These are phyloP conservation scores for Chytriomyces hyalinus DNA, from an alignment of 192 early-diverging fungal species.

Conservation along the genomic window DNA sequence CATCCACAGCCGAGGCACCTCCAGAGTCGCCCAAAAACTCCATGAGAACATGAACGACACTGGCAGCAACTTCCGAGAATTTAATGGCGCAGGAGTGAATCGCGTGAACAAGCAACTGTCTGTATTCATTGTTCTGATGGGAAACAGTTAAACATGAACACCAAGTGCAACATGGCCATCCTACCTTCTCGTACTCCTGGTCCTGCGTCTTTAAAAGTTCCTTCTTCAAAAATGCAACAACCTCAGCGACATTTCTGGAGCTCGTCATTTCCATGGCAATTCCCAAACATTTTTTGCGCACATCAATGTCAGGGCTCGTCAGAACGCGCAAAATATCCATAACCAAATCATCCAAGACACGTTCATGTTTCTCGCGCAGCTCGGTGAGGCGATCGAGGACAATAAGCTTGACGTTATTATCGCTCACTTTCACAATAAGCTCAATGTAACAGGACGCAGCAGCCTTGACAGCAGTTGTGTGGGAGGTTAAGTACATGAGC, in stretches of 20 bases:
- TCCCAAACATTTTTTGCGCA: slow-evolving; percentile 83
- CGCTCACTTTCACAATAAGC: slow-evolving; percentile 88
- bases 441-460: slow-evolving; percentile 91
- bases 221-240: slow-evolving; percentile 92
- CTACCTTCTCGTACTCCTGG: slow-evolving; percentile 84
- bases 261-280: slow-evolving; percentile 93
- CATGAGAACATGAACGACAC: slow-evolving; percentile 94
- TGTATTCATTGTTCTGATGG: slow-evolving; percentile 84
- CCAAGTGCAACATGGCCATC: neutral
- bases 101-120: slow-evolving; percentile 93
- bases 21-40: slow-evolving; percentile 92
- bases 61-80: slow-evolving; percentile 95
- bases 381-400: slow-evolving; percentile 90
- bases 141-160: neutral
- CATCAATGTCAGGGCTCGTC: slow-evolving; percentile 88
- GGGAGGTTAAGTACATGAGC: slow-evolving; percentile 83
- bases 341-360: slow-evolving; percentile 88
- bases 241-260: slow-evolving; percentile 89
- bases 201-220: slow-evolving; percentile 93
- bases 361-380: slow-evolving; percentile 85
- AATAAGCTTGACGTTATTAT: slow-evolving; percentile 98
- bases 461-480: slow-evolving; percentile 90
- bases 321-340: slow-evolving; percentile 93
- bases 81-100: slow-evolving; percentile 95
- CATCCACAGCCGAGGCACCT: slow-evolving; percentile 87